Conservation (phyloP, 305 asterid species). For the Fraxinus sp. region DNA sequence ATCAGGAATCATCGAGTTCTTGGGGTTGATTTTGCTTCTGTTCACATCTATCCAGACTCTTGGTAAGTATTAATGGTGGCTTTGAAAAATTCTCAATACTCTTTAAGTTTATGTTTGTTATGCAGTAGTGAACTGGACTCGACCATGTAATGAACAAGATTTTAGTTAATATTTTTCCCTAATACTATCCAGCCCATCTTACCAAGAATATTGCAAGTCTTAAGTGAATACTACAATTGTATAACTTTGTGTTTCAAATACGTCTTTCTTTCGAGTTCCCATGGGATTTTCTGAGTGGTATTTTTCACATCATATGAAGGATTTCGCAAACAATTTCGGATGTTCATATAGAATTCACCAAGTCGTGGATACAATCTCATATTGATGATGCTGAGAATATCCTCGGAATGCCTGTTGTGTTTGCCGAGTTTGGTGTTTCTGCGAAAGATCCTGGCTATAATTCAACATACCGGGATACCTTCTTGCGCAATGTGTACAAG, state of each 20-base stretch:
- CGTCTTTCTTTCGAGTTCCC: not conserved
- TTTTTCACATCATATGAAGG: conserved; percentile 38
- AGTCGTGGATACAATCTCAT: conserved; percentile 87
- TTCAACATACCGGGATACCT: conserved; percentile 48
- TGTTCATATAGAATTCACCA: conserved; percentile 70
- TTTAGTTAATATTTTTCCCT: not conserved
- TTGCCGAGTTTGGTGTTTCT: conserved; percentile 75
- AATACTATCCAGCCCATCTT: not conserved
- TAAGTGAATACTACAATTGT: not conserved
- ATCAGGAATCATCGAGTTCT: conserved; percentile 89
- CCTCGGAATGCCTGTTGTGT: conserved; percentile 80
- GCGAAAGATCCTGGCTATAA: conserved; percentile 75
- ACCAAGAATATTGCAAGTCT: not conserved
- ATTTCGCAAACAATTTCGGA: conserved; percentile 59
- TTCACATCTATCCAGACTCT: conserved; percentile 83
- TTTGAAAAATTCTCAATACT: not conserved
- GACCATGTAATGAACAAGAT: not conserved
- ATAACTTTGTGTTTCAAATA: not conserved
- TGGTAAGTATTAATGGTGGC: conserved; percentile 42
- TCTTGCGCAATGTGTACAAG: conserved; percentile 56
- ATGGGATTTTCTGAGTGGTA: not conserved
- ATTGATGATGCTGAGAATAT: conserved; percentile 69
- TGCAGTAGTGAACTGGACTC: not conserved
- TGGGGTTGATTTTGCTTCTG: conserved; percentile 92
- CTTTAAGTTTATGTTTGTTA: not conserved